Base-by-base conservation (phyloP, 1,139 yeast species). In the Ogataea hybrid region DNA sequence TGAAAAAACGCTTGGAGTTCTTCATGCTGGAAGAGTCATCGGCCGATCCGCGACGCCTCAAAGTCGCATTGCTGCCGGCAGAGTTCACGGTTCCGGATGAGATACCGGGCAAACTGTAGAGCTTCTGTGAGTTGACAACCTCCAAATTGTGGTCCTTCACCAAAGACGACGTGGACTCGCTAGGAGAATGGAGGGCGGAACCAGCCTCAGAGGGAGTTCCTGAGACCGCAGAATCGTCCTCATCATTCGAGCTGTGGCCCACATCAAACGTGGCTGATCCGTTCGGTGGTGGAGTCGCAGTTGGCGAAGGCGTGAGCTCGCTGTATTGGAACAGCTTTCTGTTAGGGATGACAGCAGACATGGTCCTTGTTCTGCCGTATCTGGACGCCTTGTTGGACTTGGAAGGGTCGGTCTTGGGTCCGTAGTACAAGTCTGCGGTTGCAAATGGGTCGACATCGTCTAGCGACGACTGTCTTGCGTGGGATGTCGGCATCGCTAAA, bases 381-480 rank as follows among this genome's bases (percentile, higher is more conserved):
- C 59, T 66, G 10, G 75, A 63, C 31, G 61, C 54, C 42, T 59
- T 64, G 11, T 62, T 59, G 1, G 68, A 63, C 39, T 58, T 62
- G n/a, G 75, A 61, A 2, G 84, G 82, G 52, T 79, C 79, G 2
- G 81, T 77, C 15, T 63, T 65, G 2, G 84, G 80, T 4, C 89
- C 87, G 59, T 85, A 85, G 58, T 86, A 86, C 23, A 73, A 69
- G 44, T 84, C 92, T 0, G 94, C 77, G 12, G 68, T 65, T 14
- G 83, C 83, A 51, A 70, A 81, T 0, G 94, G 94, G 58, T 81
- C 84, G 33, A 67, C 65, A 10, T 72, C 79, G 25, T 65, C 69
- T 3, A 67, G 52, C 3, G 74, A 68, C 2, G 67, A 58, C 35
- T 53, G 54, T 35, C 70, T 59, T 39, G 63, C 53, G 33, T 43